Percentiles rank a stretch among this genome's conserved stretches.
phyloP scores from a whole-genome alignment of 2,329 filamentous ascomycete genomes.

The Fonsecaea erecta region DNA sequence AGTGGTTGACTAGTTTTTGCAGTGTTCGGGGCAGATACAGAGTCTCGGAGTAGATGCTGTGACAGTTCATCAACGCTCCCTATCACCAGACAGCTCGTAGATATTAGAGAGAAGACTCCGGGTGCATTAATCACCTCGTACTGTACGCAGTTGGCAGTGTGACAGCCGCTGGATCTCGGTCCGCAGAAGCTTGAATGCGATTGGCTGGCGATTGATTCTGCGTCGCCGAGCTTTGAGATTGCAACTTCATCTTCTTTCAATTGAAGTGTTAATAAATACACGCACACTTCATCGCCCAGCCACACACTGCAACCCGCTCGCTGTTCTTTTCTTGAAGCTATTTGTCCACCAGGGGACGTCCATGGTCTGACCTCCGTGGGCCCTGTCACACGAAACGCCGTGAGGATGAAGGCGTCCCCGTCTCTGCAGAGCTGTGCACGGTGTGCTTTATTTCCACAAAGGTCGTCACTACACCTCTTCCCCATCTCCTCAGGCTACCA shows the following conservation, averaged over 20 bases:
- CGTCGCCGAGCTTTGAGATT: constrained; percentile 7
- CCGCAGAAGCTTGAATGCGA: constrained; percentile 5
- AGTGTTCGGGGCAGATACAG: background rate
- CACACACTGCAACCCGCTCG: background rate
- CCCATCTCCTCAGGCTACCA: constrained; percentile 2
- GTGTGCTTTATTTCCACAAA: background rate
- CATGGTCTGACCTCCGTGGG: background rate
- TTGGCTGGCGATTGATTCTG: constrained; percentile 3
- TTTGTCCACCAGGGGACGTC: background rate
- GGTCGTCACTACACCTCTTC: constrained; percentile 3
- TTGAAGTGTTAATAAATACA: background rate
- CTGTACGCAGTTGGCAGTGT: too few relatives aligned
- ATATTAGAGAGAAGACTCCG: too few relatives aligned
- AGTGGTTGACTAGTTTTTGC: background rate
- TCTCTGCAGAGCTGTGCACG: constrained; percentile 17
- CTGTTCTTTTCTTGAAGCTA: background rate
- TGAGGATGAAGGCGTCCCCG: constrained; percentile 17
- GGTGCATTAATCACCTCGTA: too few relatives aligned
- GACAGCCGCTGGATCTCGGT: background rate
- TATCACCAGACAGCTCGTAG: background rate
- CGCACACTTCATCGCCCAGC: background rate
- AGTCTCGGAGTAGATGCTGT: background rate
- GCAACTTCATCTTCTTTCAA: background rate
- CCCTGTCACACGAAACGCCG: background rate
- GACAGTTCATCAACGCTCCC: background rate